These are phyloP conservation scores for Penicillium goetzii DNA, from an alignment of 495 filamentous ascomycete species.

Conservation along the genomic window DNA sequence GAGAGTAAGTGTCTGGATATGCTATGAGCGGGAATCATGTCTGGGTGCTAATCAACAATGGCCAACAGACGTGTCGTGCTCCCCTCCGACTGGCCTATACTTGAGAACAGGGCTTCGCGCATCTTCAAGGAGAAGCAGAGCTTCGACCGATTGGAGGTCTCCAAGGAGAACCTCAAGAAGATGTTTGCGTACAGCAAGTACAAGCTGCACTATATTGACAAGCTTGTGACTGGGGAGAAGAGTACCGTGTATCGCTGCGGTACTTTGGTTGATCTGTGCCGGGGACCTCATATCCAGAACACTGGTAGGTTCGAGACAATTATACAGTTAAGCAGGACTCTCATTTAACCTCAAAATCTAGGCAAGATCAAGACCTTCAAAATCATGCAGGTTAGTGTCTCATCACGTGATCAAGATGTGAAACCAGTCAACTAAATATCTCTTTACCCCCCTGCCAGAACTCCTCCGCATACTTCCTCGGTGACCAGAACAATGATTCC, in stretches of 20 bases:
- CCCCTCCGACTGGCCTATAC: slow-evolving; percentile 73
- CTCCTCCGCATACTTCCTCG: slow-evolving; percentile 95
- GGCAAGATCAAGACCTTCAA: slow-evolving; percentile 88
- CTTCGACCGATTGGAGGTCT: slow-evolving; percentile 86
- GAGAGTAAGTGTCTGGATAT: slow-evolving; percentile 46
- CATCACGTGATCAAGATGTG: not conserved
- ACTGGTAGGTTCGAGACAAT: slow-evolving; percentile 50
- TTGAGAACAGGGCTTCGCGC: slow-evolving; percentile 73
- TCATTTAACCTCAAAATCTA: not conserved
- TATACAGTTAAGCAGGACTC: not conserved
- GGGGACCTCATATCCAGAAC: slow-evolving; percentile 86
- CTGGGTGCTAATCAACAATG: not conserved
- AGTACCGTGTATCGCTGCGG: slow-evolving; percentile 93
- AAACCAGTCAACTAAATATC: not conserved
- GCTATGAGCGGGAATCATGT: not conserved
- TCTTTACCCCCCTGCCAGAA: slow-evolving; percentile 57
- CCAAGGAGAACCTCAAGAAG: slow-evolving; percentile 86
- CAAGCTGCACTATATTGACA: slow-evolving; percentile 94
- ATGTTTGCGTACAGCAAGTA: slow-evolving; percentile 98
- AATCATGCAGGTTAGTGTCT: slow-evolving; percentile 71
- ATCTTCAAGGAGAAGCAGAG: slow-evolving; percentile 96
- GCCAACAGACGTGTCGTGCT: slow-evolving; percentile 62
- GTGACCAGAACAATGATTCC: slow-evolving; percentile 88
- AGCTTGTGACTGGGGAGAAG: slow-evolving; percentile 86
- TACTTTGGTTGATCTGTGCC: slow-evolving; percentile 77